Evolutionary conservation across 768 basidiomycete species (phyloP).

Genomic region (Heimioporus sp.): DNA sequence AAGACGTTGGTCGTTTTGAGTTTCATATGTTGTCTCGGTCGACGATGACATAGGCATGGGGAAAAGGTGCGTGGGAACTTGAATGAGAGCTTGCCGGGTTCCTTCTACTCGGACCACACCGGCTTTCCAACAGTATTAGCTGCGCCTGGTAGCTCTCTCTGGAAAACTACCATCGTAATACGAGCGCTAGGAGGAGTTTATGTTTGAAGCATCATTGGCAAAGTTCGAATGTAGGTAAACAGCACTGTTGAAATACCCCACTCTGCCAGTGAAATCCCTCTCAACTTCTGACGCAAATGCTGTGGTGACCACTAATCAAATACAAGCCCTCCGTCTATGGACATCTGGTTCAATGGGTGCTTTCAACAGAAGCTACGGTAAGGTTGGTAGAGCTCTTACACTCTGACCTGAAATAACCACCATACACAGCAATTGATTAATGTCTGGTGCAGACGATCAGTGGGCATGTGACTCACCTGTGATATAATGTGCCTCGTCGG

Average conservation of each 20-base stretch:
- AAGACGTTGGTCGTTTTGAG: slow-evolving; percentile 81
- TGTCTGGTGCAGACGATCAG: no score
- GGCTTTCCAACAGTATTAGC: no score
- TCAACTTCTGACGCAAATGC: no score
- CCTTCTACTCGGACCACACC: background rate
- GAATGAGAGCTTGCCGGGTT: background rate
- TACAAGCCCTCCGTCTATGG: background rate
- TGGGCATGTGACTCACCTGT: no score
- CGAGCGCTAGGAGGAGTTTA: no score
- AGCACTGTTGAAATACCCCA: no score
- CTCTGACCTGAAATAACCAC: background rate
- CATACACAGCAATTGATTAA: no score
- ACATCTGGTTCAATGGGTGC: background rate
- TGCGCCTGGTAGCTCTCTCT: no score
- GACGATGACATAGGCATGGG: slow-evolving; percentile 24
- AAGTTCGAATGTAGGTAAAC: background rate
- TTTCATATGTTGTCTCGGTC: slow-evolving; percentile 74
- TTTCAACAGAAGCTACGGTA: background rate
- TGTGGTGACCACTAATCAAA: background rate
- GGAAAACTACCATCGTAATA: no score
- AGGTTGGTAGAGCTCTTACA: background rate
- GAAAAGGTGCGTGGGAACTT: slow-evolving; percentile 20
- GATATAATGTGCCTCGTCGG: no score
- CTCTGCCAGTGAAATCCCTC: no score
- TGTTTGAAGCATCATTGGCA: no score